Evolutionary conservation across 140 eudicot genomes (phyloP).

Genomic region (Bidens hawaiensis): DNA sequence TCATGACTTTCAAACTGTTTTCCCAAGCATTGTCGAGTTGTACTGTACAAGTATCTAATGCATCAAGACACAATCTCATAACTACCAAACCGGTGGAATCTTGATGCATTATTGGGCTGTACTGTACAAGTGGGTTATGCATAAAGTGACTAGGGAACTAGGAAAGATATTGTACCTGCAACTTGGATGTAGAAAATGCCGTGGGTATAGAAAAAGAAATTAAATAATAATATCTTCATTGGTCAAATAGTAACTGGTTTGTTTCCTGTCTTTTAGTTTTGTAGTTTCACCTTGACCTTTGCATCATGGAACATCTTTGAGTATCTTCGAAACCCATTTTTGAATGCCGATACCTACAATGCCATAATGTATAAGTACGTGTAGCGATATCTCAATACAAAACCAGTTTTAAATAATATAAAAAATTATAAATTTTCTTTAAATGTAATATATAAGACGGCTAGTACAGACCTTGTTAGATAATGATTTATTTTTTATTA

Average conservation of each 20-base stretch:
- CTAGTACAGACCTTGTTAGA: too few species aligned
- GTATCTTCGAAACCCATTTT: slow-evolving; percentile 57
- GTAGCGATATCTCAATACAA: too few species aligned
- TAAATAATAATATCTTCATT: neutral
- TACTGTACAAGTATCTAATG: slow-evolving; percentile 7
- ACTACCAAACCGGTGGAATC: neutral
- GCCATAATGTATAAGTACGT: too few species aligned
- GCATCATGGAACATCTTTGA: slow-evolving; percentile 56
- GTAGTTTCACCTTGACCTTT: slow-evolving; percentile 46
- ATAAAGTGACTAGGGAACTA: too few species aligned
- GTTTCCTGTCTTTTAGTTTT: slow-evolving; percentile 14
- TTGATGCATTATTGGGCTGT: neutral
- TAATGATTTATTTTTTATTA: too few species aligned
- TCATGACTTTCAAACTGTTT: neutral
- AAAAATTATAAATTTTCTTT: too few species aligned
- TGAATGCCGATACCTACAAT: slow-evolving; percentile 65
- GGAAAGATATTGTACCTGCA: slow-evolving; percentile 37
- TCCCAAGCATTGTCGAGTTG: slow-evolving; percentile 2
- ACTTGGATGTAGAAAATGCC: slow-evolving; percentile 28
- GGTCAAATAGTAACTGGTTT: slow-evolving; percentile 2
- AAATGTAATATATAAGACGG: too few species aligned
- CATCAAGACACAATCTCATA: slow-evolving; percentile 9
- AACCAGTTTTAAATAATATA: too few species aligned
- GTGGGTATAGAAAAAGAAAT: slow-evolving; percentile 16
- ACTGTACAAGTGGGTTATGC: slow-evolving; percentile 19